Percentiles rank a stretch among this genome's conserved stretches.
These are phyloP conservation scores for Cladosporium sp. DNA, from an alignment of 2,329 filamentous ascomycete species.

Conservation along the genomic window DNA sequence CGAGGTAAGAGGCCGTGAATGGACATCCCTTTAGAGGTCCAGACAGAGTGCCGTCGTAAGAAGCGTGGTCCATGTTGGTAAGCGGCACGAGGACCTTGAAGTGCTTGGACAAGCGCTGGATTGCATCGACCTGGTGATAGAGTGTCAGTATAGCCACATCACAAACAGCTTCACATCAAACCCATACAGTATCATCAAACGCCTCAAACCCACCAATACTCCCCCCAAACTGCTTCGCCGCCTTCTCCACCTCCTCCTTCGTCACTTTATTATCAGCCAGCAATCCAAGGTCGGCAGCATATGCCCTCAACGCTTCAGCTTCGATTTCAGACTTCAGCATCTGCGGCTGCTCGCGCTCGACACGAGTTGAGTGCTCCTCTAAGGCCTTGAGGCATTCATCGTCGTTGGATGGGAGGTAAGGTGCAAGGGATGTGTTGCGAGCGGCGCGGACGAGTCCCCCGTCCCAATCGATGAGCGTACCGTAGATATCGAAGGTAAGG, in stretches of 20 bases:
- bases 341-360: slow-evolving; percentile 53
- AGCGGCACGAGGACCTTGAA: slow-evolving; percentile 57
- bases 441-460: slow-evolving; percentile 56
- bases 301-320: slow-evolving; percentile 27
- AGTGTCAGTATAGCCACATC: neutral
- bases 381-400: slow-evolving; percentile 39
- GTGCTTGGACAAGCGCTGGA: slow-evolving; percentile 46
- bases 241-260: slow-evolving; percentile 40
- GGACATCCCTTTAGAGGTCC: slow-evolving; percentile 50
- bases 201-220: slow-evolving; percentile 53
- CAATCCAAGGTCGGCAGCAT: slow-evolving; percentile 37
- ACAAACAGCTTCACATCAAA: neutral
- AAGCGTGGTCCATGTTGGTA: slow-evolving; percentile 55
- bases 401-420: slow-evolving; percentile 41
- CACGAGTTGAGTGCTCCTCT: slow-evolving; percentile 46
- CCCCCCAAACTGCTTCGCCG: slow-evolving; percentile 47
- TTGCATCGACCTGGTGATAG: slow-evolving; percentile 39
- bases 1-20: slow-evolving; percentile 65
- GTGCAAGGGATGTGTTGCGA: slow-evolving; percentile 42
- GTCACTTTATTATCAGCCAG: slow-evolving; percentile 46
- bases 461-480: slow-evolving; percentile 77
- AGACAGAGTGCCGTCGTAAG: slow-evolving; percentile 47
- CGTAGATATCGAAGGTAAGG: slow-evolving; percentile 74
- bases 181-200: slow-evolving; percentile 52
- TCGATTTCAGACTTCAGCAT: slow-evolving; percentile 57